Percentiles rank a stretch among this genome's conserved stretches.
phyloP scores from a whole-genome alignment of 805 yeast genomes.

The Candida nonsorbophila region DNA sequence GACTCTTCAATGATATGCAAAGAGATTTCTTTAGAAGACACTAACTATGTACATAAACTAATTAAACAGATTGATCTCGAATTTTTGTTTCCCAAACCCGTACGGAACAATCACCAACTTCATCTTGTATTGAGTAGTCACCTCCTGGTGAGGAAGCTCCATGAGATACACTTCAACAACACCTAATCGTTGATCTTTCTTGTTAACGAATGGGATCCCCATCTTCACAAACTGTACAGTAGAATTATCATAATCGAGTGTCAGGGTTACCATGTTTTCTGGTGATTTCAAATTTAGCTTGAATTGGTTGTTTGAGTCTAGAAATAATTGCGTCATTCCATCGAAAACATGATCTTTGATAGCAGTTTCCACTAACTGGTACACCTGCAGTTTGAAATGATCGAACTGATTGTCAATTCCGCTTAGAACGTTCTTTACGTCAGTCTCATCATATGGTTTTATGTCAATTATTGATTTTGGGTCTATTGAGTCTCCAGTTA shows the following conservation, averaged over 20 bases:
- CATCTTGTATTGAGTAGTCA: conserved; percentile 12
- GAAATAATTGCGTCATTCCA: conserved; percentile 9
- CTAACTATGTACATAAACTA: not conserved
- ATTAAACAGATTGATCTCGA: conserved; percentile 2
- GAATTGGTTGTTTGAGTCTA: conserved; percentile 30
- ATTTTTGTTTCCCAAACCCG: not conserved
- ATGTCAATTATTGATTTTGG: conserved; percentile 1
- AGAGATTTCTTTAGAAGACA: not conserved
- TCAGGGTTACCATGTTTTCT: conserved; percentile 9
- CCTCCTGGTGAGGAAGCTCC: conserved; percentile 10
- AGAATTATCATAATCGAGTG: conserved; percentile 4
- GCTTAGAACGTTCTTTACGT: conserved; percentile 19
- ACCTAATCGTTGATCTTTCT: conserved; percentile 24
- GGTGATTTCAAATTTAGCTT: conserved; percentile 7
- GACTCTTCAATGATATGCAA: not conserved
- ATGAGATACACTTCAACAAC: conserved; percentile 26
- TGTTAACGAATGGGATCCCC: conserved; percentile 24
- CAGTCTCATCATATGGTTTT: conserved; percentile 26
- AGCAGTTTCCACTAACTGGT: conserved; percentile 17
- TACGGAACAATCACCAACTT: conserved; percentile 5
- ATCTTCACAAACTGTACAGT: conserved; percentile 23
- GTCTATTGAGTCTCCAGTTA: conserved; percentile 2
- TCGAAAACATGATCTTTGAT: conserved; percentile 22
- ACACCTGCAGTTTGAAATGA: conserved; percentile 23
- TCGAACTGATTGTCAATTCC: conserved; percentile 37